Evolutionary conservation across 2,329 filamentous ascomycete genomes (phyloP), one percentile per base, ranked within the genome.

Genomic region (Leptographium wingfieldii): DNA sequence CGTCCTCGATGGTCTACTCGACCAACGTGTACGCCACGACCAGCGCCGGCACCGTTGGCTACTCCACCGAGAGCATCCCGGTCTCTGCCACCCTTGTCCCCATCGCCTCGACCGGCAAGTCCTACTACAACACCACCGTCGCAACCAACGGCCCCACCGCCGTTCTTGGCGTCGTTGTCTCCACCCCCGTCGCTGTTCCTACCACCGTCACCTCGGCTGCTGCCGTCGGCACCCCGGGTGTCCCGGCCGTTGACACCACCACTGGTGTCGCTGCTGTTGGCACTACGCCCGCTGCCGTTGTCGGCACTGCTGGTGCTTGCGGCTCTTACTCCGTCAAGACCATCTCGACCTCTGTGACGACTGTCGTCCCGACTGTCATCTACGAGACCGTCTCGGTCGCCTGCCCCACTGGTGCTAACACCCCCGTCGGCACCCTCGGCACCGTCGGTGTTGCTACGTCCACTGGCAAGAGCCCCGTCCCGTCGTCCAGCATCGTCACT

Each of bases 1-100:
- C 73, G 60, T 74, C 75, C 65, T 72, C 71, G 58, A 78, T 80
- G 69, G 74, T 81, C 74, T 83, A 79, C 77, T 71, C 75, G 71
- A 84, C 81, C 68, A 73, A 78, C 70, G 72, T 81, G 68, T 73
- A 80, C 67, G 85, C 82, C 73, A 74, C 85, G 78, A 85, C 80
- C 70, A 77, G 77, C 60, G 75, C 72, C 63, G 65, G 69, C 65
- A 72, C 71, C 61, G 76, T 72, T 67, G 65, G 66, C 59, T 69
- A 73, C 63, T 66, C 69, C 64, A 73, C 72, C 64, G 67, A 73
- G 64, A 72, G 70, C 66, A 65, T 73, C 61, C 65, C 73, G 58
- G 69, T 77, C 60, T 67, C 74, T 64, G 78, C 77, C 67, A 79
- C 80, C 62, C 71, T 74, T 64, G 72, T 70, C 72, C 72, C 69